phyloP scores from a whole-genome alignment of 208 protist species.

The Leishmania amazonensis region DNA sequence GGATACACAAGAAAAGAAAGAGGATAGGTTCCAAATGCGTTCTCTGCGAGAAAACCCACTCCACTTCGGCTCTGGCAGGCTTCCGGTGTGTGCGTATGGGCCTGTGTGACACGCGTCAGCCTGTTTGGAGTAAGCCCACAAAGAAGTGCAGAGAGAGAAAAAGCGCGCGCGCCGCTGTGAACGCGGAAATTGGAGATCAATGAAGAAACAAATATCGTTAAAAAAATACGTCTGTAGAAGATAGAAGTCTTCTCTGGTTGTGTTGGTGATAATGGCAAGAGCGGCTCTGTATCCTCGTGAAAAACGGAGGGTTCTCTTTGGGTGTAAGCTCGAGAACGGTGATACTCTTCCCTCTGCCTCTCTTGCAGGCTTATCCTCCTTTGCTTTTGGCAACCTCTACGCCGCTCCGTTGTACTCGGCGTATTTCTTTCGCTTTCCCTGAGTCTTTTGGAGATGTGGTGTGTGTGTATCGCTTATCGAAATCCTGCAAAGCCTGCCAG shows the following conservation, averaged over 20 bases:
- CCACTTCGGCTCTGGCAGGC: not conserved
- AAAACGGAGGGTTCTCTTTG: not conserved
- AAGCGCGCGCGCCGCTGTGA: not conserved
- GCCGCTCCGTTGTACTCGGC: not conserved
- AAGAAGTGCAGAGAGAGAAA: not conserved
- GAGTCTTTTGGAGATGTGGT: not conserved
- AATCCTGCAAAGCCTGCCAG: not conserved
- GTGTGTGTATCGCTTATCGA: constrained; percentile 1
- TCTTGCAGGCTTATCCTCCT: not conserved
- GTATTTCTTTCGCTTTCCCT: not conserved
- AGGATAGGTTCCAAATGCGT: not conserved
- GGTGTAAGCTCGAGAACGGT: not conserved
- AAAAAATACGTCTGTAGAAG: not conserved
- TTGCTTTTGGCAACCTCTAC: not conserved
- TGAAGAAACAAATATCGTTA: not conserved
- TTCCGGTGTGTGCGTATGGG: not conserved
- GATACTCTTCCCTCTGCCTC: not conserved
- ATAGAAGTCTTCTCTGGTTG: not conserved
- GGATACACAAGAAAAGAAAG: not conserved
- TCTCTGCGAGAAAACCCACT: not conserved
- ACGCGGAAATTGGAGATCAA: not conserved
- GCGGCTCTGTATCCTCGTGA: not conserved
- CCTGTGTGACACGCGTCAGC: not conserved
- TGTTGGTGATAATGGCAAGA: not conserved
- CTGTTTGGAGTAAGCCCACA: no score